Evolutionary conservation across 116 monocot genomes (phyloP).

Genomic region (Trichopus zeylanicus): DNA sequence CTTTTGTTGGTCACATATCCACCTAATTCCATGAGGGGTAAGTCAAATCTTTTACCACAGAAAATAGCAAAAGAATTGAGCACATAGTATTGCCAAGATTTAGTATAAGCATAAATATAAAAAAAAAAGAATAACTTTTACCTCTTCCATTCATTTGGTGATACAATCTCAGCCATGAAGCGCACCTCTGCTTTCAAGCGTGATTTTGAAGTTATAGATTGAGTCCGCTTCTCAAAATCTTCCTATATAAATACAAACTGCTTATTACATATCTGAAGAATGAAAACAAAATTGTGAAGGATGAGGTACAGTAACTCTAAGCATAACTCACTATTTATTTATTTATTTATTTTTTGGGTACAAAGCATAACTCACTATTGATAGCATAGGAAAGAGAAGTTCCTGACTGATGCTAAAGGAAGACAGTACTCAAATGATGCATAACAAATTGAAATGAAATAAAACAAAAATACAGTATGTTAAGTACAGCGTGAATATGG

Average conservation of each 20-base stretch:
- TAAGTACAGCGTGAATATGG: no score
- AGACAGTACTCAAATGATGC: no score
- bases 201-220: slow-evolving; percentile 77
- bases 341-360: no score
- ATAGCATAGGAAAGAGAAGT: no score
- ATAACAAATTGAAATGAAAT: no score
- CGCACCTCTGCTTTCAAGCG: slow-evolving; percentile 82
- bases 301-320: no score
- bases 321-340: no score
- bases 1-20: slow-evolving; percentile 92
- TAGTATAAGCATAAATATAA: not conserved
- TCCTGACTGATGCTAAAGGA: no score
- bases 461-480: no score
- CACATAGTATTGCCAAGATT: not conserved
- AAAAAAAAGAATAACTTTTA: slow-evolving; percentile 5
- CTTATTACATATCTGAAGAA: not conserved
- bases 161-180: slow-evolving; percentile 88
- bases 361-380: no score
- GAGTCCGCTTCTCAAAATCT: slow-evolving; percentile 83
- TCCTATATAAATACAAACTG: slow-evolving; percentile 40
- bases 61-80: no score
- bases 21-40: slow-evolving; percentile 44
- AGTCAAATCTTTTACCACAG: no score
- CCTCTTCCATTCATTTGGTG: slow-evolving; percentile 97
- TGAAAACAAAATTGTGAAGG: not conserved